Evolutionary conservation across 805 yeast genomes (phyloP), one percentile per base, ranked within the genome.

Genomic region (Teunomyces lycoperdinae): DNA sequence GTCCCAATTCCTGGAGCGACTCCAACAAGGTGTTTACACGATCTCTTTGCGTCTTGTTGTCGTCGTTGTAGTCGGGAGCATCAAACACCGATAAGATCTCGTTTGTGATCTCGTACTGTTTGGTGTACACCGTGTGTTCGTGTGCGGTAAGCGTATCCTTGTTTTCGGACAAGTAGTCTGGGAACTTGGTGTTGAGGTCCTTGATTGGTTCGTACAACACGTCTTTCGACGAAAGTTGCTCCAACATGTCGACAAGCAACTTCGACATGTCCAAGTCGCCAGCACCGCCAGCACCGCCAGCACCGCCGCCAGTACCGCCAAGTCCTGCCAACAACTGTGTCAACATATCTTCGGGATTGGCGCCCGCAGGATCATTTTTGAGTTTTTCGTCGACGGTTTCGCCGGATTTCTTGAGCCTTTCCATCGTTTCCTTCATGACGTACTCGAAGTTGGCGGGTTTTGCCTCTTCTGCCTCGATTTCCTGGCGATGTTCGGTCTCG

Each of bases 191-290:
- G 53, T 84, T 80, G 62, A 91, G 75, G 50, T 89, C 96, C 58
- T 84, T 86, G 68, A 92, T 77, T 2, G 98, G 97, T 56, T 86
- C 96, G 61, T 88, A 91, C 33, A 92, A 74, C 16, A 91, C 87
- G 48, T 85, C 91, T 60, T 90, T 92, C 4, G 94, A 81, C 6
- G 94, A 80, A 63, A 92, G 76, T 61, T 90, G 92, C 52, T 82
- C 84, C 58, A 92, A 73, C 82, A 92, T 83, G 32, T 87, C 89
- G 14, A 76, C 77, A 50, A 89, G 68, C 42, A 89, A 67, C 50
- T 80, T 79, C 24, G 84, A 72, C 66, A 84, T 77, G 59, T 85
- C 90, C 52, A 85, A 67, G 50, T 76, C 79, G 1, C 65, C 71
- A 5, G 30, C 41, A n/a, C 65, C 71, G 9, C 41, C 41, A 11